phyloP scores from a whole-genome alignment of 164 flowering plant genomes.

The Magnolia officinalis region DNA sequence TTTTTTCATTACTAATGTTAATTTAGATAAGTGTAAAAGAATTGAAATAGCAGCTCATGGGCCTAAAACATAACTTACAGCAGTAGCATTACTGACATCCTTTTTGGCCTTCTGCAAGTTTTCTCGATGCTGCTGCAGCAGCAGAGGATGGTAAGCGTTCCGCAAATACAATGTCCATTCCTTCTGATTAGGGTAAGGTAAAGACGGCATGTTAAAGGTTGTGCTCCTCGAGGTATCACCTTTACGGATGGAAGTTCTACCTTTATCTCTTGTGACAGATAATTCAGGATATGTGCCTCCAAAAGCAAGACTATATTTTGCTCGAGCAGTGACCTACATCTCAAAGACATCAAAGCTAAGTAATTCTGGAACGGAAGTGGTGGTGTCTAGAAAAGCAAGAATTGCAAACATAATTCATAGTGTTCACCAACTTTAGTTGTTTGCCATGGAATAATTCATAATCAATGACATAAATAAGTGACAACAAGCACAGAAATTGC shows the following conservation, averaged over 20 bases:
- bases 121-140: constrained; percentile 64
- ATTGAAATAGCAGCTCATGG: neutral
- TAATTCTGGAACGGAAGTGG: neutral
- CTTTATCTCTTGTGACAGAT: constrained; percentile 29
- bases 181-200: constrained; percentile 25
- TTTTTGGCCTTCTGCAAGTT: constrained; percentile 51
- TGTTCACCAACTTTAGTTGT: neutral
- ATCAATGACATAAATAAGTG: neutral
- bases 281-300: constrained; percentile 75
- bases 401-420: neutral
- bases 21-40: neutral
- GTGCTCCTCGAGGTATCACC: constrained; percentile 14
- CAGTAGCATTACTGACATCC: constrained; percentile 48
- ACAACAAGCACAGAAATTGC: neutral
- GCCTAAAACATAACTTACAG: constrained; percentile 44
- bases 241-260: constrained; percentile 19
- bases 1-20: neutral
- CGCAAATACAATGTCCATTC: constrained; percentile 73
- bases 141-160: constrained; percentile 79
- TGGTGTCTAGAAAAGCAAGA: too few species aligned
- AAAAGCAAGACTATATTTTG: constrained; percentile 67
- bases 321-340: constrained; percentile 81
- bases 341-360: neutral
- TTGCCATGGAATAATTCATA: neutral
- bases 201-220: constrained; percentile 8